Evolutionary conservation across 208 protist genomes (phyloP), one percentile per base, ranked within the genome.

Genomic region (Endotrypanum monterogeii): DNA sequence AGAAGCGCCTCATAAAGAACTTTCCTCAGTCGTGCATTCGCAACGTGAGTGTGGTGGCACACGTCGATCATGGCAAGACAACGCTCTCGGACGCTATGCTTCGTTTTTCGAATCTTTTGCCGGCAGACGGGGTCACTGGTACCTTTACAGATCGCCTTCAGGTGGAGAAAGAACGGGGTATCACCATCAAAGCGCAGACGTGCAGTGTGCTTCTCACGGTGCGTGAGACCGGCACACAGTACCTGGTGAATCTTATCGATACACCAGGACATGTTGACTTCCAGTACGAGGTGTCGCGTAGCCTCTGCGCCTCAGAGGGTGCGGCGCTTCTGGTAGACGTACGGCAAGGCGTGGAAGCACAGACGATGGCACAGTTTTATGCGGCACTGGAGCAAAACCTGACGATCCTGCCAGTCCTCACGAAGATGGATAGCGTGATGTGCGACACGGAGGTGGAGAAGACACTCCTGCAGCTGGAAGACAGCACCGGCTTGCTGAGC

Each of bases 251-350:
- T 78, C 90, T 99, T 18, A 99, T 99, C 76, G 98, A 99, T 84
- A 99, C 91, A 7, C 93, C 95, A 1, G 98, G 98, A 1, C 98
- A 99, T 86, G 98, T 99, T 0, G 98, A 99, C 84, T 99, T 99
- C 57, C 99, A 99, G 85, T 99, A 99, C 79, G 91, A 98, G 76
- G 94, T 99, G 9, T 98, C 93, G 12, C 91, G 98, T 62, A 98
- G 96, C 50, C 83, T 99, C 18, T 85, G 86, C 52, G 98, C 98
- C 25, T 98, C 89, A 32, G 86, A 98, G 73, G 94, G 90, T 5
- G 96, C 86, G 6, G 56, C 97, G 60, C 81, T 99, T 56, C 89
- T 99, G 5, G 92, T 99, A 8, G 97, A 99, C 78, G 95, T 91
- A 0, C 80, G 83, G 5, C 97, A 98, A 80, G 94, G 98, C 11